phyloP scores from a whole-genome alignment of 179 eudicot species.

The Drosera spatulata region DNA sequence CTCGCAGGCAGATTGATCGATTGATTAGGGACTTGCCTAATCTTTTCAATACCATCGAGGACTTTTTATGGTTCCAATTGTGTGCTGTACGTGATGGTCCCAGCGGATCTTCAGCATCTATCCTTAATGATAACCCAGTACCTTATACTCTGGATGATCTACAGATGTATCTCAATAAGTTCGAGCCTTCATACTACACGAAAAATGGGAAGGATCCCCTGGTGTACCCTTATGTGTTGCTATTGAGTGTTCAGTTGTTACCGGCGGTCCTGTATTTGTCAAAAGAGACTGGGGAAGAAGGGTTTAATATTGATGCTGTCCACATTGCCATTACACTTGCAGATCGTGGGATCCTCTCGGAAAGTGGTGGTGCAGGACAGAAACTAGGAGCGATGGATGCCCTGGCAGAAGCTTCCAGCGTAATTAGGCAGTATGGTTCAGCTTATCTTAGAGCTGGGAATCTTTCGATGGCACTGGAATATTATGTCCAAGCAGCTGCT shows the following conservation, averaged over 20 bases:
- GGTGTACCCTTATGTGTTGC: constrained; percentile 86
- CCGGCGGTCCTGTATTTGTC: constrained; percentile 73
- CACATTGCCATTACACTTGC: constrained; percentile 78
- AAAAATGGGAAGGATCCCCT: constrained; percentile 95
- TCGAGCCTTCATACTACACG: constrained; percentile 90
- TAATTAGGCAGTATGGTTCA: constrained; percentile 86
- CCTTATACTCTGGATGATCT: constrained; percentile 87
- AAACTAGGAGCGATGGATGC: constrained; percentile 87
- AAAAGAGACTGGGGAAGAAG: constrained; percentile 80
- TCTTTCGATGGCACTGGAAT: constrained; percentile 71
- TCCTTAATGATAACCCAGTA: constrained; percentile 53
- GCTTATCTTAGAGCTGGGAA: constrained; percentile 66
- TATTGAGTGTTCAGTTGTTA: constrained; percentile 81
- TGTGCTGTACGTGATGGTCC: constrained; percentile 76
- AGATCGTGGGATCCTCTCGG: constrained; percentile 69
- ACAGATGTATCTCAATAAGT: constrained; percentile 81
- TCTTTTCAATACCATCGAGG: constrained; percentile 88
- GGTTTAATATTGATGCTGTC: constrained; percentile 67
- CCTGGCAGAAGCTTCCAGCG: constrained; percentile 76
- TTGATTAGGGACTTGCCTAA: constrained; percentile 78
- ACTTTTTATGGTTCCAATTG: constrained; percentile 95
- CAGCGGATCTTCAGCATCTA: constrained; percentile 40
- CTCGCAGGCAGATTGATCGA: constrained; percentile 84
- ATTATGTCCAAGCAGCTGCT: constrained; percentile 90
- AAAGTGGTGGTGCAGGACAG: constrained; percentile 63